Evolutionary conservation across 2,329 filamentous ascomycete genomes (phyloP).

Genomic region (Colletotrichum liaoningense): DNA sequence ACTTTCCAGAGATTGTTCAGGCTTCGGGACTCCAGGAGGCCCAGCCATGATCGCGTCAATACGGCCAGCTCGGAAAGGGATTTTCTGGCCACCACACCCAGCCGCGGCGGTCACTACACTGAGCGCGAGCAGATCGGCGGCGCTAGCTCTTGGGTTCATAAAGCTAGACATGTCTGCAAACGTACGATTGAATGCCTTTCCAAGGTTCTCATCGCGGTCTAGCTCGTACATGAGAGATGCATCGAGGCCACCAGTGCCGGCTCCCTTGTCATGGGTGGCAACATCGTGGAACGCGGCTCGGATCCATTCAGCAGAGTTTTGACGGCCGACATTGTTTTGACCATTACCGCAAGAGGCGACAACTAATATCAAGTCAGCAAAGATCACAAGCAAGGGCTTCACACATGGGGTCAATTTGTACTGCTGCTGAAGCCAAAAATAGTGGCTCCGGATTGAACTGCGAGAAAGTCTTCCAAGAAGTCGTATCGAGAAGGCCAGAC

Average conservation of each 20-base stretch:
- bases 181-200: slow-evolving; percentile 39
- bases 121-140: slow-evolving; percentile 41
- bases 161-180: slow-evolving; percentile 42
- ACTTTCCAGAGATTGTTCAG: slow-evolving; percentile 41
- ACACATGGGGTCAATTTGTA: no score
- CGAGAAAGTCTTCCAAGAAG: slow-evolving; percentile 32
- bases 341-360: no score
- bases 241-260: slow-evolving; percentile 40
- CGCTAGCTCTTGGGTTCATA: slow-evolving; percentile 36
- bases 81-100: slow-evolving; percentile 37
- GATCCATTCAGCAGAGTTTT: slow-evolving; percentile 43
- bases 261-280: slow-evolving; percentile 38
- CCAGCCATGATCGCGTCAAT: slow-evolving; percentile 45
- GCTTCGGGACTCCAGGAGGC: slow-evolving; percentile 45
- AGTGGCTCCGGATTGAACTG: slow-evolving; percentile 30
- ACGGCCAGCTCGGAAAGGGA: slow-evolving; percentile 45
- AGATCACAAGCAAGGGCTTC: no score
- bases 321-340: slow-evolving; percentile 17
- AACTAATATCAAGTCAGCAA: no score
- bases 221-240: slow-evolving; percentile 41
- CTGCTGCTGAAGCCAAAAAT: slow-evolving; percentile 36
- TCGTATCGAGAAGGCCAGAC: slow-evolving; percentile 33
- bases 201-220: slow-evolving; percentile 38
- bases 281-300: slow-evolving; percentile 42
- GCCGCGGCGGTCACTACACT: slow-evolving; percentile 36